phyloP scores from a whole-genome alignment of 2,329 filamentous ascomycete genomes.

The Sordariomycetes sp. region DNA sequence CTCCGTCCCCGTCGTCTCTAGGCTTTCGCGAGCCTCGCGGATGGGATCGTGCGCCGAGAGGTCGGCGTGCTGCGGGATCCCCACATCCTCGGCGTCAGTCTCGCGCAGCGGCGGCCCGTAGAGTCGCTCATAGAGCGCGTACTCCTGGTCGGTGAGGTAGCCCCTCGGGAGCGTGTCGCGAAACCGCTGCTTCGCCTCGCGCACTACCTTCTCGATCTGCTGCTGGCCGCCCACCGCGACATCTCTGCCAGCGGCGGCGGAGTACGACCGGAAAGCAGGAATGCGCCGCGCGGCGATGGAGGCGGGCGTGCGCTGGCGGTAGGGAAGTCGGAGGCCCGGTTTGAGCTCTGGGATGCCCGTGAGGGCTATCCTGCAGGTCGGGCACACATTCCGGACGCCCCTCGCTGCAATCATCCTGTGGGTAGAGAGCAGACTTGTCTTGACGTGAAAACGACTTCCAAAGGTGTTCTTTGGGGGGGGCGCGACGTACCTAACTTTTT shows the following conservation, averaged over 20 bases:
- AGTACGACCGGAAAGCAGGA: slow-evolving; percentile 3
- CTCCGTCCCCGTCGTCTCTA: slow-evolving; percentile 1
- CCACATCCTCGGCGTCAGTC: slow-evolving; percentile 46
- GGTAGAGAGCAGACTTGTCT: background rate
- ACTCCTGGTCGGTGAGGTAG: slow-evolving; percentile 57
- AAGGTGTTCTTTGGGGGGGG: background rate
- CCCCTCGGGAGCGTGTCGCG: slow-evolving; percentile 63
- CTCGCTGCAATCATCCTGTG: slow-evolving; percentile 20
- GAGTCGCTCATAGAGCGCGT: slow-evolving; percentile 61
- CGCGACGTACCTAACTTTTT: background rate
- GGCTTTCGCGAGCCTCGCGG: background rate
- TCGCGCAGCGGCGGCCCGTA: slow-evolving; percentile 64
- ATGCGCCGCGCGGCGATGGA: background rate
- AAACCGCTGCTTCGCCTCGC: slow-evolving; percentile 60
- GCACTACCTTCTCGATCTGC: slow-evolving; percentile 50
- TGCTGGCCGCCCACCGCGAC: slow-evolving; percentile 5
- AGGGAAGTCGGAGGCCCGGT: background rate
- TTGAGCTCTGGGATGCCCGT: slow-evolving; percentile 8
- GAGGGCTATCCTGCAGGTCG: slow-evolving; percentile 12
- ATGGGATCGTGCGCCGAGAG: slow-evolving; percentile 3
- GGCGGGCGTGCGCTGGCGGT: background rate
- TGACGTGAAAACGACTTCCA: background rate
- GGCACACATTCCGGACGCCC: slow-evolving; percentile 18
- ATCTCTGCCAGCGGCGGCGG: slow-evolving; percentile 1
- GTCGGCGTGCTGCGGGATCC: slow-evolving; percentile 21